Evolutionary conservation across 352 stramenopile species (phyloP).

Genomic region (Globisporangium solare): DNA sequence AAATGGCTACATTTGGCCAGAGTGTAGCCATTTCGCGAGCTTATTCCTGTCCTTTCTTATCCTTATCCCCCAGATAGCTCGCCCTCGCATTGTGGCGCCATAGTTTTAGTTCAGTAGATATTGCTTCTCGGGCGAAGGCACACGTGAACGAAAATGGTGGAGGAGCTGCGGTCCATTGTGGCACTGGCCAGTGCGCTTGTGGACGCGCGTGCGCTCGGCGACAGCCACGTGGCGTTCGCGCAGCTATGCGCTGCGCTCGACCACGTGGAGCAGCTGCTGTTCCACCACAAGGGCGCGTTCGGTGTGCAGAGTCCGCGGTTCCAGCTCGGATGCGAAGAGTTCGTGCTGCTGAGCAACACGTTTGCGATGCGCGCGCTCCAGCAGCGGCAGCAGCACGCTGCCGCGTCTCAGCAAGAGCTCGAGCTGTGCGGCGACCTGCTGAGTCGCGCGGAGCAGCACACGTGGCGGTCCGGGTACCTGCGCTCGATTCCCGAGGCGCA

Average conservation of each 20-base stretch:
- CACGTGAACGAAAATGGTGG: conserved; percentile 13
- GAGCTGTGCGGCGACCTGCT: conserved; percentile 26
- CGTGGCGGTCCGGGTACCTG: conserved; percentile 36
- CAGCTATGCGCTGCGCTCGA: conserved; percentile 26
- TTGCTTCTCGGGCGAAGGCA: too few species aligned
- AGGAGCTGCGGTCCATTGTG: conserved; percentile 38
- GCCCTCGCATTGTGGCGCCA: too few species aligned
- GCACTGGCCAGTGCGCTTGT: conserved; percentile 36
- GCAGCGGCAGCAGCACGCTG: conserved; percentile 4
- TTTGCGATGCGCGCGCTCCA: conserved; percentile 46
- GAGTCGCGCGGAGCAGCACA: conserved; percentile 50
- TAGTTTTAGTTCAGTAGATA: too few species aligned
- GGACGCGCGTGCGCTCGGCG: conserved; percentile 17
- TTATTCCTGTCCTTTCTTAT: too few species aligned
- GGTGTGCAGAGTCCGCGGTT: conserved; percentile 32
- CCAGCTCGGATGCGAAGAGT: conserved; percentile 59
- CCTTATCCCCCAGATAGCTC: too few species aligned
- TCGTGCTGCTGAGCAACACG: conserved; percentile 56
- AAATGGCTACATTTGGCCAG: too few species aligned
- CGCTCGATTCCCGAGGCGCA: conserved; percentile 16
- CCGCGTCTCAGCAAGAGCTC: neutral
- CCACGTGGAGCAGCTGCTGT: conserved; percentile 34
- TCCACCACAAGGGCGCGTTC: conserved; percentile 43
- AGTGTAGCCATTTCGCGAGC: too few species aligned
- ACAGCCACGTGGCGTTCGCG: conserved; percentile 4